Conservation (phyloP, 176 grass and related monocot species). For the Oryza rufipogon region DNA sequence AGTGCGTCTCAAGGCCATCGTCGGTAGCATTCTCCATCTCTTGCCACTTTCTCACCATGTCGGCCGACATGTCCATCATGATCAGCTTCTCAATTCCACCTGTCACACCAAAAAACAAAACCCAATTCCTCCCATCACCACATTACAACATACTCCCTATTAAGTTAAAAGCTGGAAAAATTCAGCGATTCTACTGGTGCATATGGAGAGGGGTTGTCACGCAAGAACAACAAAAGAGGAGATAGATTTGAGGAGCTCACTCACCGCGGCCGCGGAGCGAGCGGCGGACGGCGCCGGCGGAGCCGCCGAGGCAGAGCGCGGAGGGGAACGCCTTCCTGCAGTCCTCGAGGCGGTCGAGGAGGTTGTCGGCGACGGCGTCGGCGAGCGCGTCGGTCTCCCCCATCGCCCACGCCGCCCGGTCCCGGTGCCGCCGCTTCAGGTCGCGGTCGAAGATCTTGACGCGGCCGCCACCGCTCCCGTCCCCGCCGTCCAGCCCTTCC, state of each 20-base stretch:
- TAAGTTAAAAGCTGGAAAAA: not conserved
- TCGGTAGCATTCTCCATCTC: slow-evolving; percentile 51
- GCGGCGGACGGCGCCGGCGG: slow-evolving; percentile 66
- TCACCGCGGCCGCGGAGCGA: slow-evolving; percentile 74
- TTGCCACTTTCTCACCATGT: slow-evolving; percentile 77
- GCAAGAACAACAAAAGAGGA: not conserved
- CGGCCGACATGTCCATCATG: slow-evolving; percentile 95
- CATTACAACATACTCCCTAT: too few species aligned
- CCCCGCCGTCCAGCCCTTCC: slow-evolving; percentile 19
- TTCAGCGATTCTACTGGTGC: not conserved
- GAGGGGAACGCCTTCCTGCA: slow-evolving; percentile 80
- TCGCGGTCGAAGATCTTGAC: slow-evolving; percentile 92
- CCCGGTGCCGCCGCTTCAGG: slow-evolving; percentile 79
- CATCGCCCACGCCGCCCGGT: slow-evolving; percentile 87
- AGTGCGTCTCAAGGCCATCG: slow-evolving; percentile 51
- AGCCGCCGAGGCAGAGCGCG: slow-evolving; percentile 79
- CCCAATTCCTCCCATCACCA: not conserved
- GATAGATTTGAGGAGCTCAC: not conserved
- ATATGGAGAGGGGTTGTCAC: not conserved
- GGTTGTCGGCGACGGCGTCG: slow-evolving; percentile 70
- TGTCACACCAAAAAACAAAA: slow-evolving; percentile 34
- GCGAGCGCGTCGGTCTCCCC: slow-evolving; percentile 52
- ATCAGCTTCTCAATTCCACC: slow-evolving; percentile 88
- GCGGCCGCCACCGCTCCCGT: slow-evolving; percentile 25
- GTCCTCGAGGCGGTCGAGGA: slow-evolving; percentile 91